phyloP scores from a whole-genome alignment of 2,329 filamentous ascomycete species.

The Byssochlamys sp. region DNA sequence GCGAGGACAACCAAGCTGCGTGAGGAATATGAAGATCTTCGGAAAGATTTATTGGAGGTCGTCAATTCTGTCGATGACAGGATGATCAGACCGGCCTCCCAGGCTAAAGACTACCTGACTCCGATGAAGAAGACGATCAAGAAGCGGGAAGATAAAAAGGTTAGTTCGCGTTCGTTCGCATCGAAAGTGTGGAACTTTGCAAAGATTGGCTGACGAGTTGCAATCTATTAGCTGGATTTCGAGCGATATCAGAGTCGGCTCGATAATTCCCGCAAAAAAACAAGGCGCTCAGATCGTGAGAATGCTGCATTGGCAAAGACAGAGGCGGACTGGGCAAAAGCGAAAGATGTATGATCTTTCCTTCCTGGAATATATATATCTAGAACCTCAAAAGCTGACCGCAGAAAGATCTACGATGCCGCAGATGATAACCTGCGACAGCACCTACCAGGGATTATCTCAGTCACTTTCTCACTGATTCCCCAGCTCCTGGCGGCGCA shows the following conservation, averaged over 20 bases:
- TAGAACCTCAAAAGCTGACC: slow-evolving; percentile 8
- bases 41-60: slow-evolving; percentile 61
- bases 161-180: slow-evolving; percentile 21
- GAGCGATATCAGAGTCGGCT: slow-evolving; percentile 66
- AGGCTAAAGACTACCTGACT: slow-evolving; percentile 59
- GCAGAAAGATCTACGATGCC: slow-evolving; percentile 55
- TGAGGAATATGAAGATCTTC: slow-evolving; percentile 60
- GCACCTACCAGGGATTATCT: slow-evolving; percentile 61
- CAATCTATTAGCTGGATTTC: slow-evolving; percentile 53
- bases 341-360: slow-evolving; percentile 48
- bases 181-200: no score
- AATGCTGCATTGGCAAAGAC: slow-evolving; percentile 61
- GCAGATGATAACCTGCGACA: slow-evolving; percentile 65
- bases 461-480: slow-evolving; percentile 62
- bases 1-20: slow-evolving; percentile 57
- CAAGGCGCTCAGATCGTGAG: slow-evolving; percentile 61
- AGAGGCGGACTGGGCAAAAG: slow-evolving; percentile 57
- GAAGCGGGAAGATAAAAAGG: slow-evolving; percentile 70
- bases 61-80: slow-evolving; percentile 59
- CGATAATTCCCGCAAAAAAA: slow-evolving; percentile 60
- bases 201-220: background rate
- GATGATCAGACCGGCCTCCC: slow-evolving; percentile 59
- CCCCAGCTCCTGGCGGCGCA: slow-evolving; percentile 61
- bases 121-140: slow-evolving; percentile 75
- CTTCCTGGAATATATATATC: background rate